Conservation (phyloP, 1,284 basidiomycete genomes). For the Rhodotorula sp. region DNA sequence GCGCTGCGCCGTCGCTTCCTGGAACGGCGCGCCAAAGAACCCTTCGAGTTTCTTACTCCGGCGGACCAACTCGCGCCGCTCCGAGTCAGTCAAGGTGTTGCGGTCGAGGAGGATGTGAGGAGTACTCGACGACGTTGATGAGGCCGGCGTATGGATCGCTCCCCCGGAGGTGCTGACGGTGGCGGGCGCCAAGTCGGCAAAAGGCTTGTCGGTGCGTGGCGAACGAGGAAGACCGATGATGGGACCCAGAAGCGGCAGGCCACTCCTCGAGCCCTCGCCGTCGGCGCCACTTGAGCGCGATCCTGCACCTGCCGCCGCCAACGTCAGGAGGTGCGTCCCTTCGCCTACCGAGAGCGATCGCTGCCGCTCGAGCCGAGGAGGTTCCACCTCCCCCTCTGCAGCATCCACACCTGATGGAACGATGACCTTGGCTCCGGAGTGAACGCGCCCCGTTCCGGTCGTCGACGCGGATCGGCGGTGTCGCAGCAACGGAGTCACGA, state of each 20-base stretch:
- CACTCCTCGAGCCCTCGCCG: no score
- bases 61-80: slow-evolving; percentile 21
- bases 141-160: not conserved
- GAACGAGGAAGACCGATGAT: no score
- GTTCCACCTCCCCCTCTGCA: not conserved
- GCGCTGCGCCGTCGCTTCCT: slow-evolving; percentile 14
- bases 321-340: not conserved
- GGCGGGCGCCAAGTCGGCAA: no score
- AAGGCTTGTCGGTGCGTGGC: no score
- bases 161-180: not conserved
- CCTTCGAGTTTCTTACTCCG: slow-evolving; percentile 34
- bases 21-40: slow-evolving; percentile 23
- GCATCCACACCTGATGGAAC: not conserved
- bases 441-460: not conserved
- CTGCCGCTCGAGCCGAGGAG: not conserved
- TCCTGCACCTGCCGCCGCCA: not conserved
- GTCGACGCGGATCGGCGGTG: not conserved
- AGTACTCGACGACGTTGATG: not conserved
- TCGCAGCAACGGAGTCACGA: not conserved
- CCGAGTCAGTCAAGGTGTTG: slow-evolving; percentile 9
- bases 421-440: not conserved
- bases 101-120: slow-evolving; percentile 4
- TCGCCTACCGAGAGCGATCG: not conserved
- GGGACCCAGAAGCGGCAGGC: no score
- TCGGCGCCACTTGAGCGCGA: no score